phyloP scores from a whole-genome alignment of 768 basidiomycete species.

The Hericium alpestre region DNA sequence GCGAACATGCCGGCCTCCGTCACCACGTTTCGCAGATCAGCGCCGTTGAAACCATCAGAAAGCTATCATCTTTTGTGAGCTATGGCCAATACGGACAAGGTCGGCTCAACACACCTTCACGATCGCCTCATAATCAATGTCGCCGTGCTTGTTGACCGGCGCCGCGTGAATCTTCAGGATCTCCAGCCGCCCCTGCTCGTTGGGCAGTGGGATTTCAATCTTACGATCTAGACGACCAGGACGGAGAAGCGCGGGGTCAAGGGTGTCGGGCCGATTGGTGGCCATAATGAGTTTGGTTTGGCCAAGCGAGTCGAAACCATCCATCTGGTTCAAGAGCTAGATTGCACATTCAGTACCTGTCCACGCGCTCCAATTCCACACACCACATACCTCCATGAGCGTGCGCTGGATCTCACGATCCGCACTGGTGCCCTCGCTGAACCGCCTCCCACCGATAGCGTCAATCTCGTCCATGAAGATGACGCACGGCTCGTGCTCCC shows the following conservation, averaged over 20 bases:
- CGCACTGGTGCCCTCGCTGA: constrained; percentile 92
- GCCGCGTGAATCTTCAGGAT: constrained; percentile 96
- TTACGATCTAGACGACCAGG: constrained; percentile 95
- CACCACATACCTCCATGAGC: constrained; percentile 73
- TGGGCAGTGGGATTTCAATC: constrained; percentile 95
- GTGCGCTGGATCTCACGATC: constrained; percentile 99
- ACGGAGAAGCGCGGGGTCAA: constrained; percentile 92
- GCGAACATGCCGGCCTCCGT: constrained; percentile 99
- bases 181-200: constrained; percentile 91
- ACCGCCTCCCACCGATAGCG: constrained; percentile 86
- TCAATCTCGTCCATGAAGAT: constrained; percentile 99
- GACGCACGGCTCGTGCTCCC: constrained; percentile 95
- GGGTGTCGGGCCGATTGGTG: constrained; percentile 97
- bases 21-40: constrained; percentile 89
- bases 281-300: constrained; percentile 98
- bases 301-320: constrained; percentile 96
- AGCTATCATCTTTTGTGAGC: constrained; percentile 33
- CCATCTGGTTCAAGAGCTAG: constrained; percentile 96
- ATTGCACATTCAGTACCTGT: not conserved
- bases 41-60: constrained; percentile 90
- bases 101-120: constrained; percentile 60
- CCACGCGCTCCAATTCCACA: not conserved
- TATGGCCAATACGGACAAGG: not conserved
- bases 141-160: constrained; percentile 88
- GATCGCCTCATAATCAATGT: constrained; percentile 96